These are phyloP conservation scores for Alternaria consortialis DNA, from an alignment of 2,329 filamentous ascomycete species.

Conservation along the genomic window DNA sequence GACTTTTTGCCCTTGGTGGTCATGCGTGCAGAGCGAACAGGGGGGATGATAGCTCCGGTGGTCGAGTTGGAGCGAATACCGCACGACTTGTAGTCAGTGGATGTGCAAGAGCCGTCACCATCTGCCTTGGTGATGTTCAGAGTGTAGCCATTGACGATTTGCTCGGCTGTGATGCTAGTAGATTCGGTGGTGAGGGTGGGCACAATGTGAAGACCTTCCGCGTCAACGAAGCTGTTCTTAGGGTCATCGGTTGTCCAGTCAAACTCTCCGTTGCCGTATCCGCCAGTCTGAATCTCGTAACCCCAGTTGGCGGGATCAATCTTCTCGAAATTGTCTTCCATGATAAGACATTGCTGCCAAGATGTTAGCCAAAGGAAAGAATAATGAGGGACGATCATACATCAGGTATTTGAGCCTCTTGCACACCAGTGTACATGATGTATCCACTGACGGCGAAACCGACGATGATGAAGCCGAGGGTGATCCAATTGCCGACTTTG, in stretches of 20 bases:
- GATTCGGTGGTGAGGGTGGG: slow-evolving; percentile 74
- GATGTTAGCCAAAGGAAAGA: not conserved
- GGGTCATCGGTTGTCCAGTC: slow-evolving; percentile 75
- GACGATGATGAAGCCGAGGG: slow-evolving; percentile 22
- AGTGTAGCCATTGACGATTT: slow-evolving; percentile 62
- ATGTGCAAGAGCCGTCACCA: slow-evolving; percentile 71
- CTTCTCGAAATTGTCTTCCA: slow-evolving; percentile 68
- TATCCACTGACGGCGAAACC: slow-evolving; percentile 27
- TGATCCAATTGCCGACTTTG: slow-evolving; percentile 33
- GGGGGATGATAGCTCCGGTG: slow-evolving; percentile 77
- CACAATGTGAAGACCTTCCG: slow-evolving; percentile 75
- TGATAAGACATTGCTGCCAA: slow-evolving; percentile 33
- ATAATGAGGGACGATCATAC: slow-evolving; percentile 1
- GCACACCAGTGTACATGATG: slow-evolving; percentile 29
- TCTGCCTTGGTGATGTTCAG: slow-evolving; percentile 37
- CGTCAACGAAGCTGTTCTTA: slow-evolving; percentile 76
- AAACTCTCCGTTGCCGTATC: slow-evolving; percentile 75
- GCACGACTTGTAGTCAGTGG: slow-evolving; percentile 65
- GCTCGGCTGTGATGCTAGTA: slow-evolving; percentile 72
- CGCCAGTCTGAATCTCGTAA: slow-evolving; percentile 72
- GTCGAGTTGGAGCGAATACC: slow-evolving; percentile 77
- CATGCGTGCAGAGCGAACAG: slow-evolving; percentile 78
- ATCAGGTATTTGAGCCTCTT: slow-evolving; percentile 25
- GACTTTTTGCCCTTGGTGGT: slow-evolving; percentile 73
- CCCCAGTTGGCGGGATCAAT: slow-evolving; percentile 71